A percentile compares a stretch with the other conserved stretches of the same genome.
phyloP scores from a whole-genome alignment of 306 rosid genomes.

The Vigna trinervia region DNA sequence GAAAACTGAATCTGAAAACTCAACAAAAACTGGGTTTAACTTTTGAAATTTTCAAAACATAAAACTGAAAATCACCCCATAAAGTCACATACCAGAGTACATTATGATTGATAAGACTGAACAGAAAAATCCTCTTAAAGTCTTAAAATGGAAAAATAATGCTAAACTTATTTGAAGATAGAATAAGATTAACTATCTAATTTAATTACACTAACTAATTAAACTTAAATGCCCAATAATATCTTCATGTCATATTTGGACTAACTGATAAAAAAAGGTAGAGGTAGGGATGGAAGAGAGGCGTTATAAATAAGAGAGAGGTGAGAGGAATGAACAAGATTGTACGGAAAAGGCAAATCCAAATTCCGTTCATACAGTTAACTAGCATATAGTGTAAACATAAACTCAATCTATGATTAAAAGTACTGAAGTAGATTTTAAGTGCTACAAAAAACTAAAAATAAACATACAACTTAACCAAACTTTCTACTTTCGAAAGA shows the following conservation, averaged over 20 bases:
- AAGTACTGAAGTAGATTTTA: not conserved
- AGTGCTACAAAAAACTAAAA: not conserved
- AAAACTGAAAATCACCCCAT: too few species aligned
- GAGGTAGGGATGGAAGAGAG: slow-evolving; percentile 5
- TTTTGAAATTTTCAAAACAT: too few species aligned
- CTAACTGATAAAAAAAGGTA: not conserved
- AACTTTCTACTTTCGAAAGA: not conserved
- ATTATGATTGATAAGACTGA: not conserved
- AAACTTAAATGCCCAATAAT: not conserved
- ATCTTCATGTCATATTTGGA: slow-evolving; percentile 2
- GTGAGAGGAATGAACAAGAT: not conserved
- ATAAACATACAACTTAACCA: not conserved
- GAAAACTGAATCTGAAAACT: too few species aligned
- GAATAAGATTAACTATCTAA: not conserved
- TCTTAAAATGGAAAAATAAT: not conserved
- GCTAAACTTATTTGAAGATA: not conserved
- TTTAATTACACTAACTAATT: not conserved
- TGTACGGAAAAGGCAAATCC: not conserved
- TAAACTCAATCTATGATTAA: not conserved
- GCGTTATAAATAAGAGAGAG: not conserved
- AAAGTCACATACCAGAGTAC: not conserved
- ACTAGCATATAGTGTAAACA: not conserved
- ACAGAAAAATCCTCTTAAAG: not conserved
- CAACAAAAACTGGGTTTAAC: too few species aligned
- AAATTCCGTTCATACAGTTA: not conserved